Conservation (phyloP, 1,284 basidiomycete species). For the Hypsizygus ulmarius region DNA sequence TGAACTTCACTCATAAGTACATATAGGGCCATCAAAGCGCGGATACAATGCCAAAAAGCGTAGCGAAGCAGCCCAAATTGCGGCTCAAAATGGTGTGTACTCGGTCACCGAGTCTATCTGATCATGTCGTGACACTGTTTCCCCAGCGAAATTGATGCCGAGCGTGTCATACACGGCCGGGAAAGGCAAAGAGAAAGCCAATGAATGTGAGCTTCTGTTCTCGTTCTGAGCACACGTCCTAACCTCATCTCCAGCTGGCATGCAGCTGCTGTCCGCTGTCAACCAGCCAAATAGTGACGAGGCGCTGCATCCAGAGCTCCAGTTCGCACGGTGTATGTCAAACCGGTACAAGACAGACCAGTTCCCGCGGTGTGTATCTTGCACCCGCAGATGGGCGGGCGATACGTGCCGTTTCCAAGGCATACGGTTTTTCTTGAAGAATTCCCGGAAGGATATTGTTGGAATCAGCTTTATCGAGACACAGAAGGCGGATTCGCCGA, state of each 20-base stretch:
- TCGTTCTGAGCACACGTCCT: neutral
- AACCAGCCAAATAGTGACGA: slow-evolving; percentile 14
- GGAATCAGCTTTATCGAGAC: slow-evolving; percentile 68
- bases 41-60: slow-evolving; percentile 68
- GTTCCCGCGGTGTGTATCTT: slow-evolving; percentile 76
- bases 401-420: slow-evolving; percentile 80
- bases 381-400: slow-evolving; percentile 78
- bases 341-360: slow-evolving; percentile 65
- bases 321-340: slow-evolving; percentile 78
- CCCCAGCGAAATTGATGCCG: slow-evolving; percentile 46
- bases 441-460: slow-evolving; percentile 52
- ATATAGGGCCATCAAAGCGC: slow-evolving; percentile 51
- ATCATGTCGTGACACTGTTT: slow-evolving; percentile 15
- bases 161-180: slow-evolving; percentile 42
- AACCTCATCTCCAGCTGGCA: slow-evolving; percentile 15
- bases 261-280: slow-evolving; percentile 23
- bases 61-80: slow-evolving; percentile 58
- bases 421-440: slow-evolving; percentile 70
- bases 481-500: slow-evolving; percentile 52
- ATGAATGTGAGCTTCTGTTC: slow-evolving; percentile 21
- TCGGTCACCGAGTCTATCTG: slow-evolving; percentile 14
- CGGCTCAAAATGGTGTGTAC: slow-evolving; percentile 53
- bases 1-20: slow-evolving; percentile 15
- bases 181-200: slow-evolving; percentile 45
- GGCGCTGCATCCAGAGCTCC: slow-evolving; percentile 51